A percentile compares a stretch with the other conserved stretches of the same genome.
These are phyloP conservation scores for Diaporthe humulicola DNA, from an alignment of 2,329 filamentous ascomycete species.

Conservation along the genomic window DNA sequence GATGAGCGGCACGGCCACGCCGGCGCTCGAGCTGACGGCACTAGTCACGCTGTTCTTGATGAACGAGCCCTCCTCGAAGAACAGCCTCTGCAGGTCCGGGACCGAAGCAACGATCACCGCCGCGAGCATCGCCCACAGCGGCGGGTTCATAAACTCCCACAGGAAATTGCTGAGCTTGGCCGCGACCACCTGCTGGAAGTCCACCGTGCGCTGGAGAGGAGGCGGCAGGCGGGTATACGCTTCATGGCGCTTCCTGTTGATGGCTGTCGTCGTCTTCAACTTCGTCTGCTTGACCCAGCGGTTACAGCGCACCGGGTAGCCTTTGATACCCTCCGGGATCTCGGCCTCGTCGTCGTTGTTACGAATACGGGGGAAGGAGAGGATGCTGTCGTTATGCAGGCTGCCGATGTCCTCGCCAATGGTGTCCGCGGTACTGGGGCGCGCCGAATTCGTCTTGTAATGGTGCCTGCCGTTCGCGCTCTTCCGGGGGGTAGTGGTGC, in stretches of 20 bases:
- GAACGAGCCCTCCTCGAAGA: constrained; percentile 92
- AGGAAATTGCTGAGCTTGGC: constrained; percentile 72
- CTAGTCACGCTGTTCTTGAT: constrained; percentile 93
- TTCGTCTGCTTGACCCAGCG: constrained; percentile 49
- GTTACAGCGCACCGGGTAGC: constrained; percentile 54
- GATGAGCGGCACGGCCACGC: constrained; percentile 94
- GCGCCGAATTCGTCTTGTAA: constrained; percentile 42
- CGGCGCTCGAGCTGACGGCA: constrained; percentile 86
- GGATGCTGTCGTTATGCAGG: constrained; percentile 63
- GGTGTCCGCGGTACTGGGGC: constrained; percentile 37
- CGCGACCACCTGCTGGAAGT: constrained; percentile 49
- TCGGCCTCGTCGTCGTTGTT: constrained; percentile 57
- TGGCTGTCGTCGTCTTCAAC: constrained; percentile 33
- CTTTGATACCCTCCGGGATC: constrained; percentile 56
- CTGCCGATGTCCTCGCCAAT: constrained; percentile 41
- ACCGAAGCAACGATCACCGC: constrained; percentile 94
- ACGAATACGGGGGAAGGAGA: constrained; percentile 72
- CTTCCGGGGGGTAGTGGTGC: constrained; percentile 48
- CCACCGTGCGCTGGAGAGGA: constrained; percentile 54
- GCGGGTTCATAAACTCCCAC: constrained; percentile 98
- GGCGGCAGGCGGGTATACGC: constrained; percentile 56
- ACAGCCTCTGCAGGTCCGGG: constrained; percentile 83
- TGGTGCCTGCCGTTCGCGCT: constrained; percentile 45
- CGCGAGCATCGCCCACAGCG: constrained; percentile 94
- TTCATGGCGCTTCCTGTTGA: constrained; percentile 42